Evolutionary conservation across 371 early-diverging fungal genomes (phyloP).

Genomic region (Synchytrium microbalum): DNA sequence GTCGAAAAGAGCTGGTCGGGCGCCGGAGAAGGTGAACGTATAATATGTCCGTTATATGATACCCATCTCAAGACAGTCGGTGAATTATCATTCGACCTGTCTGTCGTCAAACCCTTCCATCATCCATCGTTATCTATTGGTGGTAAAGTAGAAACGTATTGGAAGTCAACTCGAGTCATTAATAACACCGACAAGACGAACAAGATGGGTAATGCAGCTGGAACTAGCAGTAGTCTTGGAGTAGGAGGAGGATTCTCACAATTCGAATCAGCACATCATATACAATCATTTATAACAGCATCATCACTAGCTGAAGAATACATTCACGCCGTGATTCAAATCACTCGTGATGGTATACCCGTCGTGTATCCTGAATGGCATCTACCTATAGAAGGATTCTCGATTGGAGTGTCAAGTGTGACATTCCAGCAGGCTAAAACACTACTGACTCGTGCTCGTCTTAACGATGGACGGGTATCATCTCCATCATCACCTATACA

Average conservation of each 20-base stretch:
- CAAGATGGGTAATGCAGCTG: not conserved
- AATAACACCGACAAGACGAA: not conserved
- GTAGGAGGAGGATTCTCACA: not conserved
- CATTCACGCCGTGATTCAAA: conserved; percentile 78
- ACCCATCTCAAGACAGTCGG: conserved; percentile 82
- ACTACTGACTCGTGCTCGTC: too few species aligned
- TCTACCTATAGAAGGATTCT: conserved; percentile 47
- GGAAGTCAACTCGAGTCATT: conserved; percentile 78
- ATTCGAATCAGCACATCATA: conserved; percentile 2
- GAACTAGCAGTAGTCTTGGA: not conserved
- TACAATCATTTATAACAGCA: conserved; percentile 70
- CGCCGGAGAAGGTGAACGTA: conserved; percentile 38
- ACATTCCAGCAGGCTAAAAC: conserved; percentile 10
- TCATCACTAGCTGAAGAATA: conserved; percentile 45
- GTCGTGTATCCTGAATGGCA: conserved; percentile 71
- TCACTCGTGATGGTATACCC: conserved; percentile 82
- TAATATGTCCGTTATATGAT: conserved; percentile 72
- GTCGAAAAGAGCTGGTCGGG: conserved; percentile 21
- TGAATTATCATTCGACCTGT: conserved; percentile 72
- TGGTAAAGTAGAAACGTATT: conserved; percentile 90
- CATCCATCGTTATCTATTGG: conserved; percentile 83
- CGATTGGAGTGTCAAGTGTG: conserved; percentile 8
- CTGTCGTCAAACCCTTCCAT: conserved; percentile 76
- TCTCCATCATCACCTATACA: too few species aligned
- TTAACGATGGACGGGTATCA: not conserved